Percentiles rank a stretch among this genome's conserved stretches.
These are phyloP conservation scores for Physaria fendleri DNA, from an alignment of 345 rosid genomes.

Conservation along the genomic window DNA sequence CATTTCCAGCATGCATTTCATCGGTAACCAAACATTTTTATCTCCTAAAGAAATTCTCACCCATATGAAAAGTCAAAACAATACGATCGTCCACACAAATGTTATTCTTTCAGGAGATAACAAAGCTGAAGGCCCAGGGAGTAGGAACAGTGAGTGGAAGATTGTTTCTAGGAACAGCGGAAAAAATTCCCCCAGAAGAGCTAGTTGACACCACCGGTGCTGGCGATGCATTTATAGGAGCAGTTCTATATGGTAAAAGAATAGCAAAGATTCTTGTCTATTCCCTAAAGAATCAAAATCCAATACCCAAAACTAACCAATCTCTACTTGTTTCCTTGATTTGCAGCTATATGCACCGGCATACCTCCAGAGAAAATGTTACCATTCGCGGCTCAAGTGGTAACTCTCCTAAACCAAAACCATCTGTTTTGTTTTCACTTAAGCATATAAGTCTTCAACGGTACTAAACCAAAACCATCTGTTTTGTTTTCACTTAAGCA, in stretches of 20 bases:
- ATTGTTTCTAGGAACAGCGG: constrained; percentile 65
- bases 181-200: constrained; percentile 67
- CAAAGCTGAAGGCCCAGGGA: constrained; percentile 50
- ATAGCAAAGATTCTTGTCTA: neutral
- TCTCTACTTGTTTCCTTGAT: constrained; percentile 3
- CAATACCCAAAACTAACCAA: neutral
- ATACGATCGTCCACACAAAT: neutral
- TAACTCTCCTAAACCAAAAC: constrained; percentile 26
- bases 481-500: neutral
- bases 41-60: neutral
- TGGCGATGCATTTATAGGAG: constrained; percentile 88
- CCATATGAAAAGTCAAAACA: neutral
- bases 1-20: constrained; percentile 48
- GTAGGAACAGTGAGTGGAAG: constrained; percentile 55
- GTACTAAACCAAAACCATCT: neutral
- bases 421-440: neutral
- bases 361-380: constrained; percentile 76
- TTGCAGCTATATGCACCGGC: constrained; percentile 50
- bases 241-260: constrained; percentile 56
- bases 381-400: constrained; percentile 87
- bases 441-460: neutral
- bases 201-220: constrained; percentile 93
- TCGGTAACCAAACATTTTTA: constrained; percentile 38
- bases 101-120: constrained; percentile 34
- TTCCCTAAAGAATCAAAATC: neutral